These are phyloP conservation scores for Mytilinidion resinicola DNA, from an alignment of 495 filamentous ascomycete genomes.

Conservation along the genomic window DNA sequence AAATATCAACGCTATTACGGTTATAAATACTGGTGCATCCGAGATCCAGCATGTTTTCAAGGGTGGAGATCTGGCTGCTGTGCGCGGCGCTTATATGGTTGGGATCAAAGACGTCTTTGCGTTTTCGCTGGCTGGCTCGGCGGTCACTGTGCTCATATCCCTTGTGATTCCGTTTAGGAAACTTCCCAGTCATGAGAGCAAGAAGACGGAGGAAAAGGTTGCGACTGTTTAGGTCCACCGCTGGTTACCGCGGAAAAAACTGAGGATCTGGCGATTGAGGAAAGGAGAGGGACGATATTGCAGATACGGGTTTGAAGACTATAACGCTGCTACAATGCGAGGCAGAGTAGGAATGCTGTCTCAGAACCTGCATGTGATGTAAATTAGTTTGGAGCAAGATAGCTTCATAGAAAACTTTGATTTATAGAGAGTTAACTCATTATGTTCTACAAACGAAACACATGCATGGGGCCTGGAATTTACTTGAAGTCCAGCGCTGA, in stretches of 20 bases:
- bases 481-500: too few species aligned
- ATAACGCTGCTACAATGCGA: too few species aligned
- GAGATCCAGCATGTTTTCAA: slow-evolving; percentile 5
- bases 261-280: background rate
- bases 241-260: background rate
- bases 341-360: too few species aligned
- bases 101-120: slow-evolving; percentile 11
- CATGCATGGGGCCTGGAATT: too few species aligned
- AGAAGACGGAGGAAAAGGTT: background rate
- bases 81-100: slow-evolving; percentile 11
- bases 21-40: slow-evolving; percentile 6
- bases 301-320: too few species aligned
- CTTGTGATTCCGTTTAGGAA: slow-evolving; percentile 10
- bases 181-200: slow-evolving; percentile 6
- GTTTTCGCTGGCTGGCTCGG: slow-evolving; percentile 7
- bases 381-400: too few species aligned
- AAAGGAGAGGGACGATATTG: background rate
- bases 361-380: too few species aligned
- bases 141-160: background rate
- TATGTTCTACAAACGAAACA: too few species aligned
- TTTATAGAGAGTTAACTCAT: too few species aligned
- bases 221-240: background rate
- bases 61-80: background rate
- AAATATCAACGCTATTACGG: slow-evolving; percentile 2
- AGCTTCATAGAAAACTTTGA: too few species aligned